Conservation (phyloP, 2,329 filamentous ascomycete species). For the Stromatinia cepivora region DNA sequence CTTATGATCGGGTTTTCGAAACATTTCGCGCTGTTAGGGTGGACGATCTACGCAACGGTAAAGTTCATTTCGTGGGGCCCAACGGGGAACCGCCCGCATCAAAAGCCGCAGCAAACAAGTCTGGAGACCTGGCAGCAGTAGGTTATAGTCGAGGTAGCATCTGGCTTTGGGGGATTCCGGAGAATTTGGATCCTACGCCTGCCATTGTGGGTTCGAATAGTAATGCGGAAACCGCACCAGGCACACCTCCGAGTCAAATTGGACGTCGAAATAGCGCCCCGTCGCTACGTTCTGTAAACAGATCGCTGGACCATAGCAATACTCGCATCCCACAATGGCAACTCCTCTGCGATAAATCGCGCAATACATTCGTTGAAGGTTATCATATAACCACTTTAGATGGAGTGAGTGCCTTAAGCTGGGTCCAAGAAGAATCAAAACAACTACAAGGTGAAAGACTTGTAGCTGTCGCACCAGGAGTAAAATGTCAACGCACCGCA, state of each 20-base stretch:
- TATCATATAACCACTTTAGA: conserved; percentile 63
- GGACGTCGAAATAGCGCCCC: conserved; percentile 39
- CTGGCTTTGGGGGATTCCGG: conserved; percentile 78
- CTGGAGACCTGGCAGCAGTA: conserved; percentile 70
- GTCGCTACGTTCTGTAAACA: conserved; percentile 34
- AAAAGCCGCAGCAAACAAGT: conserved; percentile 65
- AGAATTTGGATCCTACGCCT: conserved; percentile 65
- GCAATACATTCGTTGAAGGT: conserved; percentile 71
- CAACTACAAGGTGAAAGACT: conserved; percentile 56
- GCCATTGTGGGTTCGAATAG: conserved; percentile 36
- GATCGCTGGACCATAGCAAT: conserved; percentile 29
- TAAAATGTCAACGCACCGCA: conserved; percentile 57
- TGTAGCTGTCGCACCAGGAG: conserved; percentile 71
- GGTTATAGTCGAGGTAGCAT: conserved; percentile 69
- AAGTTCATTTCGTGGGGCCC: conserved; percentile 77
- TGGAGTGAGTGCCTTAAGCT: conserved; percentile 68
- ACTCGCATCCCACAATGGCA: conserved; percentile 64
- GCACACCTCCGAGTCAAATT: conserved; percentile 33
- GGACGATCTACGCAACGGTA: conserved; percentile 72
- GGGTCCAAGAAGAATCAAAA: conserved; percentile 60
- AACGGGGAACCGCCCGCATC: conserved; percentile 62
- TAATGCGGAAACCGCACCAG: conserved; percentile 39
- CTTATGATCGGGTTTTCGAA: conserved; percentile 74
- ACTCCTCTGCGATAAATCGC: conserved; percentile 61
- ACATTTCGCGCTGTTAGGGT: conserved; percentile 76